Base-by-base conservation (phyloP, 306 rosid species). In the Gleditsia sinensis region DNA sequence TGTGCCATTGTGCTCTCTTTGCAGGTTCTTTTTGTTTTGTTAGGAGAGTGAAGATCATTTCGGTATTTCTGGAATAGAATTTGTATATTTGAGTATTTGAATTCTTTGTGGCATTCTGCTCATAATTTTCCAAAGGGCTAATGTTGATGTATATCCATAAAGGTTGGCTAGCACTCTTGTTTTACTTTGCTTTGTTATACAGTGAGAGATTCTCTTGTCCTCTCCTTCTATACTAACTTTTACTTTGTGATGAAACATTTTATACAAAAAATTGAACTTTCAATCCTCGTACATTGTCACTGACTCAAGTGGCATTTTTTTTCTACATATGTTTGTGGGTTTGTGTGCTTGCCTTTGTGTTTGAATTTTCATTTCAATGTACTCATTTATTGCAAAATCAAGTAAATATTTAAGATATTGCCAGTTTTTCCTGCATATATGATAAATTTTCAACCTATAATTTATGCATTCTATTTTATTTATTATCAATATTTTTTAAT, bases 131-230 rank as follows among this genome's bases (percentile, higher is more conserved):
- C 67, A 20, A 23, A 40, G 45, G 71, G 20, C 39, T 70, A 57
- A 60, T 59, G 39, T 71, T 51, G 63, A 55, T 69, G 27, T 37
- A 45, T 58, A 14, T 8, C 4, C 48, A 28, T 27, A 40, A 14
- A n/a, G 68, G 58, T 55, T 33, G 7, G 21, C 46, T 21, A 51
- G 16, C 48, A 13, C 28, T 32, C 36, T 43, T 75, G 45, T 24
- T 21, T 63, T 74, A 37, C 25, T 53, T 53, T 45, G 7, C 62
- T 63, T 43, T 80, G 24, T 70, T 25, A 49, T 61, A 30, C 34
- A 17, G 25, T 11, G 53, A 76, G 24, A 19, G 24, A 56, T 36
- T 48, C 54, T 81, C 71, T 34, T 56, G 23, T 42, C 58, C 62
- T 60, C 19, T 36, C 69, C 20, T 42, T 32, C 9, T 60, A 30